Conservation (phyloP, 1,139 yeast species). For the Hansenula lynferdii region DNA sequence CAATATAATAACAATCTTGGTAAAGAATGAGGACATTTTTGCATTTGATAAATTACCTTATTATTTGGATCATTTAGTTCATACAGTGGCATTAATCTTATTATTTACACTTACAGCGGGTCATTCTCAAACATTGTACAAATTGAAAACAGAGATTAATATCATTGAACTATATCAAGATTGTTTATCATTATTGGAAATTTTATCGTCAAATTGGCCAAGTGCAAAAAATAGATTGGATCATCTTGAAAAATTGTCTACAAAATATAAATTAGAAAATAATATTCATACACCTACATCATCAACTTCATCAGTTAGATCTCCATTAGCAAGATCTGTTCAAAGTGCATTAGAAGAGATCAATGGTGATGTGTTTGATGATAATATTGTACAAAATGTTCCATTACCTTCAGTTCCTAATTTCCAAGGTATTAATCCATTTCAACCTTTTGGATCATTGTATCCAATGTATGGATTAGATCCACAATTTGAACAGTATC, state of each 20-base stretch:
- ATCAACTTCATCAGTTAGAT: neutral
- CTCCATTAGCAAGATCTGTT: neutral
- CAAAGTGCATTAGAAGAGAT: neutral
- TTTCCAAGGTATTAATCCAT: neutral
- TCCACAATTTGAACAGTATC: neutral
- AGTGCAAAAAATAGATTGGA: slow-evolving; percentile 1
- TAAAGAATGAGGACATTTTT: neutral
- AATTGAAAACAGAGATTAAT: neutral
- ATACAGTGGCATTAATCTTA: slow-evolving; percentile 4
- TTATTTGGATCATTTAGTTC: slow-evolving; percentile 2
- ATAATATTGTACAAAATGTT: too few relatives aligned
- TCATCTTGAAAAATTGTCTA: neutral
- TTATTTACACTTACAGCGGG: slow-evolving; percentile 2
- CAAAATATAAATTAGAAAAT: neutral
- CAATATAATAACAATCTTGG: slow-evolving; percentile 1
- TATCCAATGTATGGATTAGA: neutral
- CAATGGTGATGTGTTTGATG: neutral
- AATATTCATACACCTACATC: neutral
- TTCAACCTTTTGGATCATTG: neutral
- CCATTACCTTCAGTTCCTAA: neutral
- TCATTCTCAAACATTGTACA: neutral
- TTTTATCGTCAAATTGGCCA: slow-evolving; percentile 2
- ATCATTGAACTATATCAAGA: neutral
- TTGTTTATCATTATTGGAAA: neutral
- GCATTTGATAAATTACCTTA: slow-evolving; percentile 5